Evolutionary conservation across 331 rosid genomes (phyloP), one percentile per base, ranked within the genome.

Genomic region (Prunus yedoensis): DNA sequence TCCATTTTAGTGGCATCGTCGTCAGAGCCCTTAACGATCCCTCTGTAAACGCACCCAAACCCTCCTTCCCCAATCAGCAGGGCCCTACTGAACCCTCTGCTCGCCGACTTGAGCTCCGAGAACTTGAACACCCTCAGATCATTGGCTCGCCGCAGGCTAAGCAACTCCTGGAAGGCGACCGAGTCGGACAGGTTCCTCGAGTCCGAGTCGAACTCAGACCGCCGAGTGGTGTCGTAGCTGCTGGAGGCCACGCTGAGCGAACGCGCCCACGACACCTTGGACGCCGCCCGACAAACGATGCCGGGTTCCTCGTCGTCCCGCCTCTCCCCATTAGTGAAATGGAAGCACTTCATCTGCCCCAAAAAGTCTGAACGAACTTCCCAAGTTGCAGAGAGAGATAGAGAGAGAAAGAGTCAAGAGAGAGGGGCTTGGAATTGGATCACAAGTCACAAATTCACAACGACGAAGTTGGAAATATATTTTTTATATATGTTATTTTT

Each of bases 51-150:
- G 15, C 91, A 91, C 10, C 98, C 98, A 68, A 93, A 95, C 0
- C 99, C 99, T 1, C 99, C 99, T 68, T 92, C 99, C 10, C 99
- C 99, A 49, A 95, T 85, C 70, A 95, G 76, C 32, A 90, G 80
- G 32, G 88, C 58, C 52, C 97, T 77, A 56, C 85, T 92, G 84
- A 95, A 95, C 3, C 91, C 90, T 6, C 92, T 88, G n/a, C 92
- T 95, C 2, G 99, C 97, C 30, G 88, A 66, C 83, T 91, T 95
- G 32, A 95, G 87, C 73, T 88, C 96, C 8, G 91, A 74, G 90
- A 95, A 92, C 20, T 89, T 68, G 78, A 95, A 92, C 28, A 90
- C 77, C 1, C 90, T 82, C 27, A 95, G 93, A 73, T 83, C 81
- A 70, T 95, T 95, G 18, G 96, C 90, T 10, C 99, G 85, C 23